Conservation (phyloP, 2,329 filamentous ascomycete genomes). For the Epichloe coenophiala region DNA sequence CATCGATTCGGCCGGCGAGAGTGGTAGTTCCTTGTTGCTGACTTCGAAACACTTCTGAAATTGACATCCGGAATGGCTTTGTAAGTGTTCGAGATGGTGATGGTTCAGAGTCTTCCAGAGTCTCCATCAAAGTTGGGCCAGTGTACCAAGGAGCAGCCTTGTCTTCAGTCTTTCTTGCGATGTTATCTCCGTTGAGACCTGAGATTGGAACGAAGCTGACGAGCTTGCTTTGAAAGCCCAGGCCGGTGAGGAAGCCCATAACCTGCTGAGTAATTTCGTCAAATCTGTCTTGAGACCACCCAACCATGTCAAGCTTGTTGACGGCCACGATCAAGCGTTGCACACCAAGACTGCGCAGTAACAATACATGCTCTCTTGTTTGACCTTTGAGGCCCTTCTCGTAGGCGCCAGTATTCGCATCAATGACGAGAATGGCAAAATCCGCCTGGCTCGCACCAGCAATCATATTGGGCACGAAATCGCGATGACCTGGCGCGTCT, state of each 20-base stretch:
- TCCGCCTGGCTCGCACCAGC: slow-evolving; percentile 92
- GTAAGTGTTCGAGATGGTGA: slow-evolving; percentile 50
- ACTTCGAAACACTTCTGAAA: slow-evolving; percentile 76
- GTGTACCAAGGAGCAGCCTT: slow-evolving; percentile 62
- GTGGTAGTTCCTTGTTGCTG: slow-evolving; percentile 71
- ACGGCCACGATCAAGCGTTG: slow-evolving; percentile 79
- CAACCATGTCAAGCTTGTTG: slow-evolving; percentile 85
- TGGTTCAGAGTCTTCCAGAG: slow-evolving; percentile 72
- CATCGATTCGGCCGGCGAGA: slow-evolving; percentile 73
- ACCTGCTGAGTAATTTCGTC: slow-evolving; percentile 77
- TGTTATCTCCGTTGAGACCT: slow-evolving; percentile 78
- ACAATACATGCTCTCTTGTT: slow-evolving; percentile 82
- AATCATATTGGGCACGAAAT: slow-evolving; percentile 99
- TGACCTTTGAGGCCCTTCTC: slow-evolving; percentile 89
- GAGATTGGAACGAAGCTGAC: slow-evolving; percentile 82
- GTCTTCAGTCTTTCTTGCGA: slow-evolving; percentile 46
- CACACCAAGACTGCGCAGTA: slow-evolving; percentile 83
- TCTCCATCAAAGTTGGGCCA: slow-evolving; percentile 66
- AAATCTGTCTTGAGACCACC: slow-evolving; percentile 73
- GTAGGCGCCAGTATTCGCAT: slow-evolving; percentile 80
- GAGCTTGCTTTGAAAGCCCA: slow-evolving; percentile 71
- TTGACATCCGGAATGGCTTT: slow-evolving; percentile 73
- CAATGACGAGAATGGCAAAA: slow-evolving; percentile 87
- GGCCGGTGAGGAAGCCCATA: slow-evolving; percentile 64
- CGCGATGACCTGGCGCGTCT: slow-evolving; percentile 84